Evolutionary conservation across 2,329 filamentous ascomycete species (phyloP).

Genomic region (Aureobasidium mangrovei): DNA sequence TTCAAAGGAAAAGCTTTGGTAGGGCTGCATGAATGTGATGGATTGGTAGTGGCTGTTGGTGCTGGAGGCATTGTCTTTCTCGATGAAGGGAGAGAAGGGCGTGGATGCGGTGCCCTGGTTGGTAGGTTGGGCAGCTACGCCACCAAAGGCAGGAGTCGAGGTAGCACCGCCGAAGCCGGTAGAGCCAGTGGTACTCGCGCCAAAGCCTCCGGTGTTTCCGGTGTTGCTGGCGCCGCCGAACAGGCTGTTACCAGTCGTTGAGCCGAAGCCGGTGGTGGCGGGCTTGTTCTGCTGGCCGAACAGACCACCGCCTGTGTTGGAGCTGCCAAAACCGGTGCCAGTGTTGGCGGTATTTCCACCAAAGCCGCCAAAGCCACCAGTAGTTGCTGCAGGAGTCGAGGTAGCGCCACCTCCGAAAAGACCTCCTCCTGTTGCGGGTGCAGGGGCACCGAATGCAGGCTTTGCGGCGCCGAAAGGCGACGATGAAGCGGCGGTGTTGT

Average conservation of each 20-base stretch:
- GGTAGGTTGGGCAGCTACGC: constrained; percentile 39
- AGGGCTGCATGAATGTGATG: constrained; percentile 67
- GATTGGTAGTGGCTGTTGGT: constrained; percentile 66
- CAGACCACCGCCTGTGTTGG: constrained; percentile 21
- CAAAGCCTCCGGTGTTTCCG: constrained; percentile 35
- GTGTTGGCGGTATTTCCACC: constrained; percentile 16
- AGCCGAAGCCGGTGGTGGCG: constrained; percentile 43
- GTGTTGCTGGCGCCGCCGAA: constrained; percentile 33
- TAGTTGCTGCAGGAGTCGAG: constrained; percentile 28
- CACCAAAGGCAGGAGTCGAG: constrained; percentile 29
- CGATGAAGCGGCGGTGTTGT: constrained; percentile 12
- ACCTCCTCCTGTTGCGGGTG: constrained; percentile 24
- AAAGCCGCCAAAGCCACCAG: constrained; percentile 31
- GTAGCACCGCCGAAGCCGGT: constrained; percentile 32
- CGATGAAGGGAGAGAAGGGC: constrained; percentile 58
- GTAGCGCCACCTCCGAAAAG: constrained; percentile 20
- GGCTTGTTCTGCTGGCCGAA: constrained; percentile 36
- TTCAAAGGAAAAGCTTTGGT: constrained; percentile 84
- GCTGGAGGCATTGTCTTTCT: constrained; percentile 60
- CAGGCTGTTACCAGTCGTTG: constrained; percentile 30
- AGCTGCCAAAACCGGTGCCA: constrained; percentile 20
- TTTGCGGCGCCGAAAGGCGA: constrained; percentile 17
- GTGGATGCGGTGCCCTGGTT: constrained; percentile 57
- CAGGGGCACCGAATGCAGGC: constrained; percentile 22
- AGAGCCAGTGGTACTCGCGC: constrained; percentile 30